A percentile compares a stretch with the other conserved stretches of the same genome.
Conservation (phyloP, 805 yeast genomes). For the Ogataea kodamae region DNA sequence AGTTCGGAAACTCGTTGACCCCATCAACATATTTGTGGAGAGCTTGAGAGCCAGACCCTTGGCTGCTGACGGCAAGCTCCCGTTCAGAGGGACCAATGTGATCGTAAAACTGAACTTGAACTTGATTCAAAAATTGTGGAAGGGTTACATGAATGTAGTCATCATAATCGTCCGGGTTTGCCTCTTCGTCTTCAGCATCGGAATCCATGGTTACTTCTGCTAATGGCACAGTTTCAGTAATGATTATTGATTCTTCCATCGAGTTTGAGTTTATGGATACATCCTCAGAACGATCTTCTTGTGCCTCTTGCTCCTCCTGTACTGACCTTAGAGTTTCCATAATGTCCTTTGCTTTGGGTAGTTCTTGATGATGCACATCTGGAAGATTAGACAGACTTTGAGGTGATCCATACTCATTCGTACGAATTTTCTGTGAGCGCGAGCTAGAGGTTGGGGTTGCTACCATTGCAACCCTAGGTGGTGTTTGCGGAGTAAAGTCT, state of each 20-base stretch:
- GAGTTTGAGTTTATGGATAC: slow-evolving; percentile 15
- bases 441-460: slow-evolving; percentile 19
- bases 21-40: slow-evolving; percentile 30
- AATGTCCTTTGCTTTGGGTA: slow-evolving; percentile 8
- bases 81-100: slow-evolving; percentile 30
- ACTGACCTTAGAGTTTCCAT: slow-evolving; percentile 2
- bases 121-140: slow-evolving; percentile 27
- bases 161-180: slow-evolving; percentile 23
- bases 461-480: slow-evolving; percentile 5
- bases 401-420: slow-evolving; percentile 22
- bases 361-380: slow-evolving; percentile 3
- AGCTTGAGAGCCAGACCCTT: slow-evolving; percentile 17
- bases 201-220: slow-evolving; percentile 29
- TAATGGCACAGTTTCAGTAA: slow-evolving; percentile 30
- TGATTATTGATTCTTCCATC: slow-evolving; percentile 21
- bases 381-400: slow-evolving; percentile 17
- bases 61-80: slow-evolving; percentile 17
- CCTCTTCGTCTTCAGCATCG: slow-evolving; percentile 19
- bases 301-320: slow-evolving; percentile 2
- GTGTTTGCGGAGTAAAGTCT: slow-evolving; percentile 6
- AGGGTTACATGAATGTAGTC: slow-evolving; percentile 28
- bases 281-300: slow-evolving; percentile 2
- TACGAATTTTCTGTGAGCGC: slow-evolving; percentile 17
- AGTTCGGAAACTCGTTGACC: slow-evolving; percentile 27
- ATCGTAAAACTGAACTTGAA: slow-evolving; percentile 32